phyloP scores from a whole-genome alignment of 345 rosid species.

The Eucalyptus viminalis region DNA sequence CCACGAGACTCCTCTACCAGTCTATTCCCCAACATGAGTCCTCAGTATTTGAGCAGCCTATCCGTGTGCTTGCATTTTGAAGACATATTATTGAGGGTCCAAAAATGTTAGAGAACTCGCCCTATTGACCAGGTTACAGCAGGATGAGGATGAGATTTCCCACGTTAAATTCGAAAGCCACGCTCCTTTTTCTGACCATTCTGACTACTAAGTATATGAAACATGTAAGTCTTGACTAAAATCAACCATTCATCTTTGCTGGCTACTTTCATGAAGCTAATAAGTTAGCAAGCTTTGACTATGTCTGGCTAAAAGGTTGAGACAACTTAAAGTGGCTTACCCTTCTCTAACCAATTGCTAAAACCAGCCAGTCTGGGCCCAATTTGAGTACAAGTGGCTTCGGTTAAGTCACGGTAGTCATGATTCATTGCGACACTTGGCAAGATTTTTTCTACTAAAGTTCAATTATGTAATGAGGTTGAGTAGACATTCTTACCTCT shows the following conservation, averaged over 20 bases:
- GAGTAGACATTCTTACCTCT: constrained; percentile 46
- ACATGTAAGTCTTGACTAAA: not conserved
- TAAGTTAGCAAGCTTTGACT: not conserved
- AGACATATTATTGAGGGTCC: not conserved
- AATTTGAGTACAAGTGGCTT: not conserved
- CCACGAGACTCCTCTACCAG: not conserved
- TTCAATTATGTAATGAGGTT: not conserved
- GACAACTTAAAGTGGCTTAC: not conserved
- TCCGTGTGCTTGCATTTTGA: not conserved
- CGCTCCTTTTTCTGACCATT: not conserved
- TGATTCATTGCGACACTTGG: not conserved
- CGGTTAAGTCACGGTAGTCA: not conserved
- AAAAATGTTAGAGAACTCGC: not conserved
- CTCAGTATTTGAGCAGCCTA: not conserved
- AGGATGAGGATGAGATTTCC: not conserved
- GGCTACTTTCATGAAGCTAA: not conserved
- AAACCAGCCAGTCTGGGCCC: not conserved
- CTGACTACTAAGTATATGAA: not conserved
- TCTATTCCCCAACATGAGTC: not conserved
- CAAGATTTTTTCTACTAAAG: not conserved
- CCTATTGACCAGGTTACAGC: not conserved
- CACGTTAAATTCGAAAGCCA: not conserved
- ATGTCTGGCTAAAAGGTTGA: not conserved
- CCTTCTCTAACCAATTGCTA: not conserved
- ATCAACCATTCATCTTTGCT: not conserved